Percentiles rank a stretch among this genome's conserved stretches.
Evolutionary conservation across 495 filamentous ascomycete genomes (phyloP).

Genomic region (Geoglossum glabrum): DNA sequence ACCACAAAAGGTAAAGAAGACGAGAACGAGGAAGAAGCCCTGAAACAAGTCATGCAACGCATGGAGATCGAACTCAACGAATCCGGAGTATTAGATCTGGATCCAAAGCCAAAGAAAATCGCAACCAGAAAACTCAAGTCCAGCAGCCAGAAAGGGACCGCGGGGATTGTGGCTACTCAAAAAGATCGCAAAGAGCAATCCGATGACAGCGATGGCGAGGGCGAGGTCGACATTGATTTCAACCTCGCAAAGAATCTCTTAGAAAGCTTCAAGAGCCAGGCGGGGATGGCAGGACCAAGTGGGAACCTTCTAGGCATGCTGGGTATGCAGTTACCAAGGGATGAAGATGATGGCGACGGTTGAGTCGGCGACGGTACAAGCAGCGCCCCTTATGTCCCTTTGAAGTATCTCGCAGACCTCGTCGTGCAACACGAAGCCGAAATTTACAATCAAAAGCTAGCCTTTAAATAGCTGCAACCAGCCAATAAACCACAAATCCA

Average conservation of each 20-base stretch:
- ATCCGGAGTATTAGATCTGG: constrained; percentile 52
- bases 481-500: no score
- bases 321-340: constrained; percentile 60
- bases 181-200: background rate
- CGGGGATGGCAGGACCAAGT: constrained; percentile 61
- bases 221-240: constrained; percentile 55
- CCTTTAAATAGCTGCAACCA: no score
- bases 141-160: constrained; percentile 1
- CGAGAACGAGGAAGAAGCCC: constrained; percentile 46
- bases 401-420: no score
- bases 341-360: constrained; percentile 36
- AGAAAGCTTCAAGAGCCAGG: constrained; percentile 77
- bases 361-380: background rate
- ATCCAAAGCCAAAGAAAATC: constrained; percentile 16
- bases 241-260: constrained; percentile 78
- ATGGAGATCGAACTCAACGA: constrained; percentile 70
- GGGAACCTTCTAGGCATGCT: constrained; percentile 72
- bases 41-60: constrained; percentile 46
- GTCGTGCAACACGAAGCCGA: no score
- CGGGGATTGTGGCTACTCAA: background rate
- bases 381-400: background rate
- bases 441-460: no score
- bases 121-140: background rate
- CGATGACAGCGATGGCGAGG: constrained; percentile 18
- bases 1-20: constrained; percentile 12